Percentiles rank a stretch among this genome's conserved stretches.
Conservation (phyloP, 2,329 filamentous ascomycete genomes). For the Emydomyces testavorans region DNA sequence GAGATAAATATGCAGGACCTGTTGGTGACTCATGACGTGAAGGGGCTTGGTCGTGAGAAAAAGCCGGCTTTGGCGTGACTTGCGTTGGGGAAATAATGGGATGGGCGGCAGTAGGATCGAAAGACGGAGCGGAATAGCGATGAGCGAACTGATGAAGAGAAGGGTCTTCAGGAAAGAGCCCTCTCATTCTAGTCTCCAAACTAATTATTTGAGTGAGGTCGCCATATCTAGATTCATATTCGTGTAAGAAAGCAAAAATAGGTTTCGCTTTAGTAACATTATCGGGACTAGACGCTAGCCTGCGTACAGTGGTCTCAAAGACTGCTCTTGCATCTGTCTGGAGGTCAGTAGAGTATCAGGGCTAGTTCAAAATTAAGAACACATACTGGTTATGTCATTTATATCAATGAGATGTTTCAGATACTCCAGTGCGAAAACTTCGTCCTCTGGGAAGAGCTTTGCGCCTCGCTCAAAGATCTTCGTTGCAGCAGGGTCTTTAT, state of each 20-base stretch:
- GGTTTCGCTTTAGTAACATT: constrained; percentile 64
- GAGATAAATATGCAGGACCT: constrained; percentile 29
- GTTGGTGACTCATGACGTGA: constrained; percentile 29
- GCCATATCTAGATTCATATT: constrained; percentile 88
- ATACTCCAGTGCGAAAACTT: constrained; percentile 88
- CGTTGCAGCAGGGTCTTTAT: constrained; percentile 81
- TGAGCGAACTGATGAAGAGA: constrained; percentile 62
- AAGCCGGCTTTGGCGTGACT: constrained; percentile 45
- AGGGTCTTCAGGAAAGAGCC: constrained; percentile 83
- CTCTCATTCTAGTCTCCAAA: constrained; percentile 81
- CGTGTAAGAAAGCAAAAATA: constrained; percentile 84
- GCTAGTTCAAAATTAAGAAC: constrained; percentile 5
- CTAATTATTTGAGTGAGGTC: constrained; percentile 84
- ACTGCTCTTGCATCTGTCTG: constrained; percentile 78
- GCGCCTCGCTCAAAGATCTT: constrained; percentile 95
- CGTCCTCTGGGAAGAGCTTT: constrained; percentile 86
- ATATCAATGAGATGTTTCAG: constrained; percentile 86
- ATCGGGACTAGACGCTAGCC: constrained; percentile 65
- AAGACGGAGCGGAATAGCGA: constrained; percentile 60
- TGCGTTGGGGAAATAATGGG: constrained; percentile 78
- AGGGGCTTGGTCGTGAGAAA: constrained; percentile 19
- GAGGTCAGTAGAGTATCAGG: constrained; percentile 16
- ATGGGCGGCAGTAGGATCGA: constrained; percentile 70
- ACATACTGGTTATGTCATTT: constrained; percentile 83
- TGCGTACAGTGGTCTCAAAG: constrained; percentile 86